Base-by-base conservation (phyloP, 2,329 filamentous ascomycete genomes). In the Colletotrichum sp. region DNA sequence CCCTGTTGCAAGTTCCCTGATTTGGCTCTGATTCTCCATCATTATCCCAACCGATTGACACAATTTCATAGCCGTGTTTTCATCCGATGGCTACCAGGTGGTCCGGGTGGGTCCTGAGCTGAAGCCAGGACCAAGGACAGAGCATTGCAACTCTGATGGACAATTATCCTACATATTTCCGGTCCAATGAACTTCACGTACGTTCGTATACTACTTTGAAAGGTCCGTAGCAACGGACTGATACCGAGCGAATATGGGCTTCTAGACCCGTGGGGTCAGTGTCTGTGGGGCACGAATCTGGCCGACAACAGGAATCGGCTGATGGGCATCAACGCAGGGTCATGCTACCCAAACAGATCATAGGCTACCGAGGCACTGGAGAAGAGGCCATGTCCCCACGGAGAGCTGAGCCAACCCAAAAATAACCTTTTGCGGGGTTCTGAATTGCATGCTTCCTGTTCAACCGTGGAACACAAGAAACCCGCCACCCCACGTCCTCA, bases 61-160 rank as follows among this genome's bases (percentile, higher is more conserved):
- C 0, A 21, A 7, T 8, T 21, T 1, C n/a, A 12, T 21, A 2
- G 18, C 18, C 0, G n/a, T 52, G 10, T 8, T 21, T 24, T 21
- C 44, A 13, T 13, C n/a, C 44, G n/a, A 52, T 52, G 10, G n/a
- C n/a, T 21, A 21, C n/a, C 0, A 3, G n/a, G 6, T 52, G 10
- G n/a, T 5, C 44, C 44, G 44, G n/a, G 10, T 21, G 44, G 44
- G 12, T 21, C n/a, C 44, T 24, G 6, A 52, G n/a, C 44, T 52
- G 44, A 21, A 24, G 44, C 44, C n/a, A 52, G n/a, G n/a, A 24
- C 6, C 6, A 21, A 52, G n/a, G 6, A 52, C 10, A 52, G 2
- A 10, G 2, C n/a, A 21, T 12, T 21, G 0, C 1, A 5, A 12
- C 10, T 21, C 39, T 49, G 10, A 21, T 52, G 6, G 44, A 13